Evolutionary conservation across 2,329 filamentous ascomycete genomes (phyloP), one percentile per base, ranked within the genome.

Genomic region (Fusarium buharicum): DNA sequence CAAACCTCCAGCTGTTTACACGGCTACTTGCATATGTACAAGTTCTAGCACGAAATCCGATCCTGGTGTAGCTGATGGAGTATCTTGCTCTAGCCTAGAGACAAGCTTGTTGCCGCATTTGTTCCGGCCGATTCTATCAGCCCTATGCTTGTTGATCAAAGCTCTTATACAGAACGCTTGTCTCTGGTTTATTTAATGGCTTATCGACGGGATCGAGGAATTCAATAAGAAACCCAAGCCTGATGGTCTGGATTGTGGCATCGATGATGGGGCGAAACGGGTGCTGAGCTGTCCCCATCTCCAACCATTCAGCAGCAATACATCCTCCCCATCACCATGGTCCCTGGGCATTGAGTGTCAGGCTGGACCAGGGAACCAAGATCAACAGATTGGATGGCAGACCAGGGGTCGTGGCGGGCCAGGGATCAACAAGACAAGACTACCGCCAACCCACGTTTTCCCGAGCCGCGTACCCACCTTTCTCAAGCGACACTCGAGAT

Each of bases 1-100:
- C 36, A 31, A 56, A 48, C 57, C 62, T 61, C 62, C 61, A 60
- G 65, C 41, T 66, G 64, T 67, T 68, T 68, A 58, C 44, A 62
- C 61, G 40, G 59, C 61, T 63, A 55, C 50, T 59, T 67, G 59
- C 63, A 66, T 55, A 27, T 8, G 20, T 39, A 14, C 18, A 13
- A 55, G 28, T 59, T 49, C 37, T 59, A 40, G 48, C 51, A 44
- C 46, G 56, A 59, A 65, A 58, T 47, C 44, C 67, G 64, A 69
- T 69, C 67, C 43, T 66, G 57, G 56, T 40, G 51, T 37, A 54
- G 30, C 20, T 40, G 48, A 24, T 46, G 40, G 47, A 52, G 51
- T 30, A 54, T 36, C 18, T 30, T 30, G 36, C 33, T 36, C 47
- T 14, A 53, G 39, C 33, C 34, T n/a, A 43, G 24, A 22, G 20